Percentiles rank a stretch among this genome's conserved stretches.
Evolutionary conservation across 768 basidiomycete species (phyloP).

Genomic region (Suillus spraguei): DNA sequence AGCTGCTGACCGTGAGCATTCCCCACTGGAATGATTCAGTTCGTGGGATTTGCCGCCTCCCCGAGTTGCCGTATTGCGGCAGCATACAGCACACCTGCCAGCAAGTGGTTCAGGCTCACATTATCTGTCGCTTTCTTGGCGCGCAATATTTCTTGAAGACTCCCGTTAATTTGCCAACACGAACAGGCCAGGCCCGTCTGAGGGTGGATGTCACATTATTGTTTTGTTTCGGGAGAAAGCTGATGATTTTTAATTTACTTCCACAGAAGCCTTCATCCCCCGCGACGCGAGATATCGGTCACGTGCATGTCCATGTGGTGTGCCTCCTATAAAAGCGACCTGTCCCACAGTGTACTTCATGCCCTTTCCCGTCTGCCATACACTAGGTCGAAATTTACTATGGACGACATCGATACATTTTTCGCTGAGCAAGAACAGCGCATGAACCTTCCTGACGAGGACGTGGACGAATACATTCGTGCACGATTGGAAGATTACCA

Average conservation of each 20-base stretch:
- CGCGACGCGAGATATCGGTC: conserved; percentile 6
- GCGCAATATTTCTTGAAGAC: neutral
- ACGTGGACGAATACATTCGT: conserved; percentile 48
- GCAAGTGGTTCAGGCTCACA: neutral
- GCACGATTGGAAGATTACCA: conserved; percentile 25
- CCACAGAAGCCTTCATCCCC: conserved; percentile 4
- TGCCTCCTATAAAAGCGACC: conserved; percentile 10
- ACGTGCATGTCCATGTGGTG: conserved; percentile 15
- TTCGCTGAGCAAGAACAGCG: conserved; percentile 56
- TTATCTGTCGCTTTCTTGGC: conserved; percentile 2
- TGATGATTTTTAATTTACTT: conserved; percentile 12
- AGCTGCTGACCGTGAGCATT: conserved; percentile 2
- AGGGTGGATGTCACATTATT: neutral
- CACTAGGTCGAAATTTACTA: conserved; percentile 14
- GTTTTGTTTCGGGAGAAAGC: neutral
- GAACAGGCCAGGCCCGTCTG: neutral
- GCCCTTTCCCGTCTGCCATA: neutral
- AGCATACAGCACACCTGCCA: conserved; percentile 9
- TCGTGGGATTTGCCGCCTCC: conserved; percentile 8
- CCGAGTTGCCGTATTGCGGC: neutral
- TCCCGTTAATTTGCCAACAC: neutral
- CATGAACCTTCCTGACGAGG: conserved; percentile 57
- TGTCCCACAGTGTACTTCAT: conserved; percentile 10
- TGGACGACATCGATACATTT: conserved; percentile 46
- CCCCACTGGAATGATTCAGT: neutral